Evolutionary conservation across 495 filamentous ascomycete species (phyloP).

Genomic region (Beverwykella pulmonaria): DNA sequence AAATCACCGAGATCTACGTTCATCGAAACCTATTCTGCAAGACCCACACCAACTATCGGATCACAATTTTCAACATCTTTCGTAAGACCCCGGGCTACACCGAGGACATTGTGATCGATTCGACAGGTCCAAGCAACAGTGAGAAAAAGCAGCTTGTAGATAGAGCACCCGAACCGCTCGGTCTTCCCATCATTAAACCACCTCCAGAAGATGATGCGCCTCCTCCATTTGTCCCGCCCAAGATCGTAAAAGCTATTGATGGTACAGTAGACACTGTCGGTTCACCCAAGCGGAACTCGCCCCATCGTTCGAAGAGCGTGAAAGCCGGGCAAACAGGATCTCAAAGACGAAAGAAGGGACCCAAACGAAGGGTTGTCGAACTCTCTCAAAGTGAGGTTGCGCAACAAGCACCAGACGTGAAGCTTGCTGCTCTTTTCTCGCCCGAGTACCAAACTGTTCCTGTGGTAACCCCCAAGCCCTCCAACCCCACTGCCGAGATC

Average conservation of each 20-base stretch:
- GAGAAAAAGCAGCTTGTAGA: constrained; percentile 88
- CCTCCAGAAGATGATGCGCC: constrained; percentile 52
- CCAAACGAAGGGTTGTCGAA: constrained; percentile 80
- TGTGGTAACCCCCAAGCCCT: not conserved
- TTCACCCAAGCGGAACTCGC: constrained; percentile 20
- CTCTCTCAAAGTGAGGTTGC: constrained; percentile 62
- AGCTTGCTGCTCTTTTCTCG: constrained; percentile 38
- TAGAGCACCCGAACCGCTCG: constrained; percentile 70
- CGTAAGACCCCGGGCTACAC: constrained; percentile 86
- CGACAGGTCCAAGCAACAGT: constrained; percentile 73
- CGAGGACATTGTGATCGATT: constrained; percentile 89
- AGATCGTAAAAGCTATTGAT: constrained; percentile 45
- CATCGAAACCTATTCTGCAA: constrained; percentile 86
- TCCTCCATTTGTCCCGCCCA: constrained; percentile 15
- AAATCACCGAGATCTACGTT: constrained; percentile 90
- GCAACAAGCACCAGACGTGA: not conserved
- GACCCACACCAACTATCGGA: constrained; percentile 80
- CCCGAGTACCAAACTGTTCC: constrained; percentile 19
- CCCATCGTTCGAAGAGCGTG: constrained; percentile 41
- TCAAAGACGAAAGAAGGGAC: constrained; percentile 48
- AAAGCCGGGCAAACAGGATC: constrained; percentile 39
- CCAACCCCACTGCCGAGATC: not conserved
- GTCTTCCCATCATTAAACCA: constrained; percentile 74
- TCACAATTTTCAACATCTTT: constrained; percentile 95
- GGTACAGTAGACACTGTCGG: constrained; percentile 32